These are phyloP conservation scores for Collybia sordida DNA, from an alignment of 768 basidiomycete genomes.

Conservation along the genomic window DNA sequence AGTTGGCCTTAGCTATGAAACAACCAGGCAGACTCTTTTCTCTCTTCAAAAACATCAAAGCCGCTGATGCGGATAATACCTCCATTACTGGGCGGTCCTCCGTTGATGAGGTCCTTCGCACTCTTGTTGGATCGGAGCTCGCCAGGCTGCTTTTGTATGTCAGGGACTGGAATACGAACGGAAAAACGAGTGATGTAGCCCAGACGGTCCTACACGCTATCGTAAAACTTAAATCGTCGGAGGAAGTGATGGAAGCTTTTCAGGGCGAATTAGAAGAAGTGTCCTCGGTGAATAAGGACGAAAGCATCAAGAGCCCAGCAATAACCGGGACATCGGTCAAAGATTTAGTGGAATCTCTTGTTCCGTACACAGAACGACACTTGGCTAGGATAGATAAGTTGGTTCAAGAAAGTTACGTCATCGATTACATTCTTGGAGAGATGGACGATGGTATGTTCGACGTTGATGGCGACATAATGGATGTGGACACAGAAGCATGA, in stretches of 20 bases:
- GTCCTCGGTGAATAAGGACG: slow-evolving; percentile 18
- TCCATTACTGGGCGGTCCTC: slow-evolving; percentile 67
- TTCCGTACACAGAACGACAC: slow-evolving; percentile 96
- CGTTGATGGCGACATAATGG: slow-evolving; percentile 44
- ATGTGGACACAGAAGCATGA: slow-evolving; percentile 28
- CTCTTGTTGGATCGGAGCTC: slow-evolving; percentile 71
- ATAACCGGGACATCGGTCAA: slow-evolving; percentile 25
- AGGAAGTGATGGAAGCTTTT: slow-evolving; percentile 74
- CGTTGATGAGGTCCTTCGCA: slow-evolving; percentile 81
- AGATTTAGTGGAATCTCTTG: slow-evolving; percentile 80
- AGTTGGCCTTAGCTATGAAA: slow-evolving; percentile 88
- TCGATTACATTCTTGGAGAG: slow-evolving; percentile 86
- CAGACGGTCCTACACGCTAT: slow-evolving; percentile 83
- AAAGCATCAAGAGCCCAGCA: too few species aligned
- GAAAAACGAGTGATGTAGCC: slow-evolving; percentile 82
- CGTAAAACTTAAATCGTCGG: slow-evolving; percentile 71
- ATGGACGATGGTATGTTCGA: slow-evolving; percentile 82
- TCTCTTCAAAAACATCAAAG: slow-evolving; percentile 69
- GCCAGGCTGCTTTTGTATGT: slow-evolving; percentile 79
- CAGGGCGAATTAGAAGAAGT: slow-evolving; percentile 35
- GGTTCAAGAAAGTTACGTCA: slow-evolving; percentile 92
- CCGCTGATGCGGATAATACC: slow-evolving; percentile 19
- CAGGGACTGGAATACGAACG: slow-evolving; percentile 93
- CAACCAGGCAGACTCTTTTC: slow-evolving; percentile 86
- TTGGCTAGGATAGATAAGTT: slow-evolving; percentile 80